Evolutionary conservation across 768 basidiomycete species (phyloP).

Genomic region (Pulveroboletus sp.): DNA sequence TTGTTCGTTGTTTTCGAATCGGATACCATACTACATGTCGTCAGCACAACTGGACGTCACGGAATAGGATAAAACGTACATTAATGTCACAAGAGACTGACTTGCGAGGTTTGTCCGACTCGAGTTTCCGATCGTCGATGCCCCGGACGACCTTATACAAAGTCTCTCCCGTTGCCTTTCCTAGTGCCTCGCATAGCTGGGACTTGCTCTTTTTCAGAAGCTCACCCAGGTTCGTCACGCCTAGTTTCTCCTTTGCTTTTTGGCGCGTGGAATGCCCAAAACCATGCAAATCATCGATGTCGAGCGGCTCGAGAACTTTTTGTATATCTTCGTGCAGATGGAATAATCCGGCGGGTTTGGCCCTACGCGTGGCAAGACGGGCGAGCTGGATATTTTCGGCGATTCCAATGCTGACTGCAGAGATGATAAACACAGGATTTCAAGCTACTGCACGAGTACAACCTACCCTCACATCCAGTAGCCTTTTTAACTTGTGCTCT

Average conservation of each 20-base stretch:
- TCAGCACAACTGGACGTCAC: slow-evolving; percentile 2
- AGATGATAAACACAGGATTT: neutral
- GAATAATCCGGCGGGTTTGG: slow-evolving; percentile 87
- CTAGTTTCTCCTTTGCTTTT: slow-evolving; percentile 80
- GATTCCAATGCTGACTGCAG: slow-evolving; percentile 84
- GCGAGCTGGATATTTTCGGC: slow-evolving; percentile 90
- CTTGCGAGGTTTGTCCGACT: slow-evolving; percentile 82
- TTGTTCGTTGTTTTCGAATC: slow-evolving; percentile 80
- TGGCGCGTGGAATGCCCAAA: slow-evolving; percentile 74
- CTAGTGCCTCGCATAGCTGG: slow-evolving; percentile 66
- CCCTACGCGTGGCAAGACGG: slow-evolving; percentile 82
- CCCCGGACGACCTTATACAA: slow-evolving; percentile 83
- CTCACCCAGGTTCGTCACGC: slow-evolving; percentile 65
- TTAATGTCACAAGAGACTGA: slow-evolving; percentile 95
- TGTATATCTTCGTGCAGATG: slow-evolving; percentile 61
- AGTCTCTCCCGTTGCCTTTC: slow-evolving; percentile 78
- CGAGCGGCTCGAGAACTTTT: slow-evolving; percentile 58
- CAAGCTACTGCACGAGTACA: neutral
- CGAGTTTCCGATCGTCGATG: slow-evolving; percentile 73
- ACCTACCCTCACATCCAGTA: slow-evolving; percentile 82
- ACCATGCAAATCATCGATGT: slow-evolving; percentile 80
- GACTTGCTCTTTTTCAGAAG: slow-evolving; percentile 60
- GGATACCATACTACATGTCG: slow-evolving; percentile 78
- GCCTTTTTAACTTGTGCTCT: slow-evolving; percentile 68
- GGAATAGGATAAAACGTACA: slow-evolving; percentile 45